These are phyloP conservation scores for Mallotus nudiflorus DNA, from an alignment of 345 rosid species.

Conservation along the genomic window DNA sequence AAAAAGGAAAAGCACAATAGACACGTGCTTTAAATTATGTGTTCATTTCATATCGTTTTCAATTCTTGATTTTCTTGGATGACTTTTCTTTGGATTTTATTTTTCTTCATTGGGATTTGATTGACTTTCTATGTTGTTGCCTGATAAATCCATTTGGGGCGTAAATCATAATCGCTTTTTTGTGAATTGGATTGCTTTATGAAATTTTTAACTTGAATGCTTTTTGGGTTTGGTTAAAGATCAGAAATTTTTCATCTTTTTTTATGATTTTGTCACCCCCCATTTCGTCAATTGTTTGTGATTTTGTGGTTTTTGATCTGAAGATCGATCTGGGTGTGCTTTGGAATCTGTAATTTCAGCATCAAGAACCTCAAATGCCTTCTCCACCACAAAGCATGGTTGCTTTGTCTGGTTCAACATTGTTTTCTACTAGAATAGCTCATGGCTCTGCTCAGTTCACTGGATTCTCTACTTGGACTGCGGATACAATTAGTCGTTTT, in stretches of 20 bases:
- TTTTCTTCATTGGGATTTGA: neutral
- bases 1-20: too few relatives aligned
- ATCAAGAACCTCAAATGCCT: neutral
- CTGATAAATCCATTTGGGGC: neutral
- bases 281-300: neutral
- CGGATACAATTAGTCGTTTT: neutral
- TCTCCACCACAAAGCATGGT: neutral
- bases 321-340: neutral
- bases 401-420: neutral
- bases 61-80: too few relatives aligned
- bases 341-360: neutral
- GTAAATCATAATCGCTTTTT: neutral
- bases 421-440: neutral
- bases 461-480: conserved; percentile 2
- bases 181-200: neutral
- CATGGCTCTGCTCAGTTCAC: neutral
- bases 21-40: too few relatives aligned
- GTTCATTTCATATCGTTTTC: too few relatives aligned
- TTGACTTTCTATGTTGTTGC: too few relatives aligned
- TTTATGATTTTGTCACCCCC: neutral
- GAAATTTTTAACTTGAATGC: neutral
- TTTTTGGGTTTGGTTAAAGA: neutral
- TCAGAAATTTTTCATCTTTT: neutral
- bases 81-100: neutral
- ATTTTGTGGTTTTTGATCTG: neutral